Evolutionary conservation across 2,329 filamentous ascomycete genomes (phyloP).

Genomic region (Fusarium vanettenii): DNA sequence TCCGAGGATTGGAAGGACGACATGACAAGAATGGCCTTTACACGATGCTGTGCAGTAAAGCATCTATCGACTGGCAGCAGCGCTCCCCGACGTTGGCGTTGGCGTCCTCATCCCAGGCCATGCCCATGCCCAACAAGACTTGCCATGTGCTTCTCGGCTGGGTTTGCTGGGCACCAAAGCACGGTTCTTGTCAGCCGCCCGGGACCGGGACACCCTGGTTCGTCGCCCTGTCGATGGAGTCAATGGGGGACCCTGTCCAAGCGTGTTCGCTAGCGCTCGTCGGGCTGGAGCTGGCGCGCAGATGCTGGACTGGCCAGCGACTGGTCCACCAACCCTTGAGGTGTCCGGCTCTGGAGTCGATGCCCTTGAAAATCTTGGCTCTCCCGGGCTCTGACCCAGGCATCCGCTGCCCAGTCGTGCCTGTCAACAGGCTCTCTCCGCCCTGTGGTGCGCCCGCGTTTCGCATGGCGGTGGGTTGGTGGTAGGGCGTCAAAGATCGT

Average conservation of each 20-base stretch:
- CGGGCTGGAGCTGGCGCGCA: slow-evolving; percentile 38
- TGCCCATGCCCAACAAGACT: neutral
- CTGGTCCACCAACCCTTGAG: slow-evolving; percentile 25
- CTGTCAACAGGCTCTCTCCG: slow-evolving; percentile 24
- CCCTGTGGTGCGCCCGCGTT: slow-evolving; percentile 12
- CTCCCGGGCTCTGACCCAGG: slow-evolving; percentile 30
- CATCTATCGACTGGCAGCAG: slow-evolving; percentile 2
- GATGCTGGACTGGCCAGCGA: slow-evolving; percentile 29
- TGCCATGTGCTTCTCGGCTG: slow-evolving; percentile 17
- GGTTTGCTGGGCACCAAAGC: slow-evolving; percentile 34
- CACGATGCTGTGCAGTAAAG: slow-evolving; percentile 1
- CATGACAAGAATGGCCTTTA: neutral
- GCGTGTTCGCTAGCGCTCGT: slow-evolving; percentile 37
- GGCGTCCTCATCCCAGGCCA: slow-evolving; percentile 3
- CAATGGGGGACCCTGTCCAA: slow-evolving; percentile 26
- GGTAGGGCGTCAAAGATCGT: slow-evolving; percentile 35
- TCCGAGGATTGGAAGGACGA: neutral
- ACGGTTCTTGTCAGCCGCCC: slow-evolving; percentile 37
- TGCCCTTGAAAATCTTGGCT: slow-evolving; percentile 28
- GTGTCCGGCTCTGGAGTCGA: slow-evolving; percentile 15
- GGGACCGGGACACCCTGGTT: slow-evolving; percentile 36
- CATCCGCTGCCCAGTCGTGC: slow-evolving; percentile 20
- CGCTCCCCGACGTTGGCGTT: neutral
- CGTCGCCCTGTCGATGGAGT: slow-evolving; percentile 36
- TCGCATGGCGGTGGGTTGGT: slow-evolving; percentile 13